Evolutionary conservation across 129 eudicot species (phyloP).

Genomic region (Ambrosia artemisiifolia): DNA sequence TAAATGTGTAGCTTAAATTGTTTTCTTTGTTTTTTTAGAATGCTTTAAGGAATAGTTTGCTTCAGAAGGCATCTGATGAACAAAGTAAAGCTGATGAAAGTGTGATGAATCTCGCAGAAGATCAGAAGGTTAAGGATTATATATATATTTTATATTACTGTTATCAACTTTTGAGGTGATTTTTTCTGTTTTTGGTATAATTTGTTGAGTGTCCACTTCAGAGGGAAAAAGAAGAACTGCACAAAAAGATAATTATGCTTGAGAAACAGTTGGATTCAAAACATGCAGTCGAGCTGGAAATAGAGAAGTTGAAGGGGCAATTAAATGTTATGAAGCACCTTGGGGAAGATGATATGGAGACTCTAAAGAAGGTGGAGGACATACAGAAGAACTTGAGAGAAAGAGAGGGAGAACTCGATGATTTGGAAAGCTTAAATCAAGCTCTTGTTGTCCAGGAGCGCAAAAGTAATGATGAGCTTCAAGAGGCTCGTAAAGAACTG

Average conservation of each 20-base stretch:
- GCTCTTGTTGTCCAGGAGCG: slow-evolving; percentile 55
- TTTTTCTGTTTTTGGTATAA: neutral
- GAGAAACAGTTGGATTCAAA: slow-evolving; percentile 62
- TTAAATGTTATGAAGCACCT: slow-evolving; percentile 55
- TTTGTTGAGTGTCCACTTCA: slow-evolving; percentile 21
- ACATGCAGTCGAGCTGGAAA: slow-evolving; percentile 66
- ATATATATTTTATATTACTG: neutral
- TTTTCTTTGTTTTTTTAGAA: slow-evolving; percentile 39
- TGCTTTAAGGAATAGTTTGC: slow-evolving; percentile 50
- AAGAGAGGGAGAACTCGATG: slow-evolving; percentile 55
- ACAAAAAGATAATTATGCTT: slow-evolving; percentile 44
- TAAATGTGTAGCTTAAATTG: neutral
- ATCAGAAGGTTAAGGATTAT: slow-evolving; percentile 61
- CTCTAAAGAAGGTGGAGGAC: slow-evolving; percentile 35
- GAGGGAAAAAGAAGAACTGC: slow-evolving; percentile 70
- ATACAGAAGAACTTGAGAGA: slow-evolving; percentile 44
- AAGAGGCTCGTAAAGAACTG: slow-evolving; percentile 64
- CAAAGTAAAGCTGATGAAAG: slow-evolving; percentile 80
- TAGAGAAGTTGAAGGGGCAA: slow-evolving; percentile 55
- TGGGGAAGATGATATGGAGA: slow-evolving; percentile 46
- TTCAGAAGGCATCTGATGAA: slow-evolving; percentile 70
- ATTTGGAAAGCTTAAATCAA: slow-evolving; percentile 42
- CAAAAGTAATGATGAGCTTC: slow-evolving; percentile 62
- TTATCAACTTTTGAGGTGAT: slow-evolving; percentile 7
- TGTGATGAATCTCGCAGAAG: slow-evolving; percentile 73